Evolutionary conservation across 257 asterid species (phyloP).

Genomic region (Solanum peruvianum): DNA sequence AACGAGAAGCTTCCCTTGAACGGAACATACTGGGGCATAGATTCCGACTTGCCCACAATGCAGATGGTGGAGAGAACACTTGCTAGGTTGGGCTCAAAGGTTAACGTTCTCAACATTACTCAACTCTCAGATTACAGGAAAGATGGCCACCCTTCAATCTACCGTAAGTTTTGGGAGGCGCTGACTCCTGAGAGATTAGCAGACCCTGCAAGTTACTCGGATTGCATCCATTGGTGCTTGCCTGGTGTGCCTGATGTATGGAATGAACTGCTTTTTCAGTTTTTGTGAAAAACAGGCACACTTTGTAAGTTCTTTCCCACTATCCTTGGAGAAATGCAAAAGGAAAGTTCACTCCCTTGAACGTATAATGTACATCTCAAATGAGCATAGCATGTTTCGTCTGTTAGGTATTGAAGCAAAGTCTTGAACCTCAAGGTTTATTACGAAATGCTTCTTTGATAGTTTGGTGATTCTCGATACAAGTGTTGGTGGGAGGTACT

Average conservation of each 20-base stretch:
- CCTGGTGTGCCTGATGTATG: constrained; percentile 92
- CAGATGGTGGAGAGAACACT: constrained; percentile 51
- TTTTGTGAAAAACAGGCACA: constrained; percentile 19
- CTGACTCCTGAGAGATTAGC: constrained; percentile 38
- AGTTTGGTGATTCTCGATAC: neutral
- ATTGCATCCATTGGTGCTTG: constrained; percentile 93
- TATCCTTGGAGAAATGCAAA: neutral
- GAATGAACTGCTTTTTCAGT: constrained; percentile 78
- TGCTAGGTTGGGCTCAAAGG: constrained; percentile 46
- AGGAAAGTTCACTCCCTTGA: neutral
- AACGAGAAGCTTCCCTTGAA: constrained; percentile 60
- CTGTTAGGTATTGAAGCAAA: neutral
- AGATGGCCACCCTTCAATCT: constrained; percentile 88
- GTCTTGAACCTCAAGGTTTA: neutral
- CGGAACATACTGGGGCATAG: constrained; percentile 57
- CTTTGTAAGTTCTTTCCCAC: neutral
- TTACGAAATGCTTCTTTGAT: neutral
- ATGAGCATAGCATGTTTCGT: neutral
- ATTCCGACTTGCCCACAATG: constrained; percentile 73
- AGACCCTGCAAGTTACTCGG: constrained; percentile 69
- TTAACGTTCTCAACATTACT: constrained; percentile 60
- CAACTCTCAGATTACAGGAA: constrained; percentile 84
- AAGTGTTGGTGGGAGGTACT: neutral
- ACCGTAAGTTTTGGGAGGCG: constrained; percentile 88
- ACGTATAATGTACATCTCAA: neutral